Percentiles rank a stretch among this genome's conserved stretches.
Conservation (phyloP, 2,329 filamentous ascomycete genomes). For the Aureobasidium melanogenum region DNA sequence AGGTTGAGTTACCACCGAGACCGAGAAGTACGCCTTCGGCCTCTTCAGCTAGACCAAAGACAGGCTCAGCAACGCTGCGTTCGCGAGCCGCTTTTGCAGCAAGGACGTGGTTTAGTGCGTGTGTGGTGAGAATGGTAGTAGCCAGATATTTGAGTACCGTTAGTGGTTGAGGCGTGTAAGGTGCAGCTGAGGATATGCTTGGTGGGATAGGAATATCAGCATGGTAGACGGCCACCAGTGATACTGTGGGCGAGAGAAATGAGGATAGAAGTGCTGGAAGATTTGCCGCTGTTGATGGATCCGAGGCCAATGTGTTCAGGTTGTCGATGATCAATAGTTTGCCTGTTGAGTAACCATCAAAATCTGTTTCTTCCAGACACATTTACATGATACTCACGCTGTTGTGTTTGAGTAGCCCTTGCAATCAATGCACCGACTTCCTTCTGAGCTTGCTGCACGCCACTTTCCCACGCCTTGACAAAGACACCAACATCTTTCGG, state of each 20-base stretch:
- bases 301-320: constrained; percentile 56
- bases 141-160: constrained; percentile 72
- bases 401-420: constrained; percentile 3
- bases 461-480: constrained; percentile 36
- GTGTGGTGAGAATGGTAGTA: constrained; percentile 71
- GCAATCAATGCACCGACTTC: constrained; percentile 17
- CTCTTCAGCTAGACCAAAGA: constrained; percentile 68
- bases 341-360: constrained; percentile 38
- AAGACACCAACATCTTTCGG: constrained; percentile 59
- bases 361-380: neutral
- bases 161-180: constrained; percentile 60
- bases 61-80: constrained; percentile 64
- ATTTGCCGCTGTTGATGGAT: constrained; percentile 46
- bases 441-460: constrained; percentile 22
- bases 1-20: constrained; percentile 43
- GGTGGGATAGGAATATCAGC: constrained; percentile 58
- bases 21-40: constrained; percentile 72
- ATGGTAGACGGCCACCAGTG: constrained; percentile 75
- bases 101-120: constrained; percentile 65
- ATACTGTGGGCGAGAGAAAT: constrained; percentile 56
- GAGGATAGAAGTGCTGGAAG: constrained; percentile 62
- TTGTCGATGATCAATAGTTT: constrained; percentile 72
- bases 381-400: neutral
- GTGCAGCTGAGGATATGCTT: constrained; percentile 19
- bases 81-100: constrained; percentile 66